Base-by-base conservation (phyloP, 257 asterid genomes). In the Scutellaria barbata region DNA sequence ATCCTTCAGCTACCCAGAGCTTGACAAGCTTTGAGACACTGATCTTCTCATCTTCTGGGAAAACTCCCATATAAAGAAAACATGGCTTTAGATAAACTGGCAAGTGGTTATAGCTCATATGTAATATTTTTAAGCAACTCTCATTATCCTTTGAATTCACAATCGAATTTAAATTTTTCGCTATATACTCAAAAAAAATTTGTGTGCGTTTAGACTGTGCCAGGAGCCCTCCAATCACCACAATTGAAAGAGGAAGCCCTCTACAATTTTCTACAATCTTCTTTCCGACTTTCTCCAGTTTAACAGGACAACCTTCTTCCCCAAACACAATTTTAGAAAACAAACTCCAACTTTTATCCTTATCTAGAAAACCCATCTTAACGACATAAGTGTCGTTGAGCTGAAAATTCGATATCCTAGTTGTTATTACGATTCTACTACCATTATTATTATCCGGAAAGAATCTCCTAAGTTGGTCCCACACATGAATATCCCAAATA, bases 1-100 rank as follows among this genome's bases (percentile, higher is more conserved):
- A 69, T 10, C 74, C 74, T n/a, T 69, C 74, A 1, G 74, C 51
- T 22, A 69, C 66, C 74, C 66, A 69, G 1, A 69, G 6, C 9
- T 58, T 33, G 3, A 25, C 0, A 8, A 56, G 66, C 52, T 35
- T 22, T 1, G 66, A 55, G 57, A 56, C 37, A 9, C 10, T 33
- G 3, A 68, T 18, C 8, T 20, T 45, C n/a, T 11, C 4, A 39
- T 54, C 74, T 30, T 68, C 55, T 3, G 17, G 39, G 37, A 68
- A 68, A 46, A 68, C 33, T 17, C 74, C 74, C 74, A 68, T 41
- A 40, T 54, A 68, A 2, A 40, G 51, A 68, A 54, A 68, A 41
- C 74, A 68, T 1, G 74, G 74, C 64, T 68, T 68, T 0, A 68
- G 11, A 54, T 68, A 13, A 6, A 42, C 33, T 4, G 65, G 74